A percentile compares a stretch with the other conserved stretches of the same genome.
These are phyloP conservation scores for Amylocarpus encephaloides DNA, from an alignment of 2,329 filamentous ascomycete genomes.

Conservation along the genomic window DNA sequence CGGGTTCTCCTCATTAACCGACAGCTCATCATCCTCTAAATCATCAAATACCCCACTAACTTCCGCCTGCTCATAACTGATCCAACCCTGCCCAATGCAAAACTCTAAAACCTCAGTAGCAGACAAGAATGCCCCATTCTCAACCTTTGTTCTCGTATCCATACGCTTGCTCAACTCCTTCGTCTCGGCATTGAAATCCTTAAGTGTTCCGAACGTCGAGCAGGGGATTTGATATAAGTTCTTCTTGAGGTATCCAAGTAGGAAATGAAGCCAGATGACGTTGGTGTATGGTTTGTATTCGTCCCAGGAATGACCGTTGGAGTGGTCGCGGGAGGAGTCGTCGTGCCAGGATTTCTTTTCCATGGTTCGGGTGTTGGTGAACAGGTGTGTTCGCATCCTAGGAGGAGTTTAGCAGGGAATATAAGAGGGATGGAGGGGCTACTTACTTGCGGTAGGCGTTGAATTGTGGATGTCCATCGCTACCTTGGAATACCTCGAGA, in stretches of 20 bases:
- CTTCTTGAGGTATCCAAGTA: constrained; percentile 46
- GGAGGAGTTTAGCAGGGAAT: constrained; percentile 44
- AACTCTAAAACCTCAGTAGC: constrained; percentile 21
- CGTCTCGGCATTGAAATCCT: constrained; percentile 43
- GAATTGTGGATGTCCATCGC: constrained; percentile 49
- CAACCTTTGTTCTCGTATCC: constrained; percentile 32
- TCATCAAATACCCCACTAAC: background rate
- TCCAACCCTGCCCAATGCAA: constrained; percentile 19
- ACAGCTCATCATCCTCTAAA: background rate
- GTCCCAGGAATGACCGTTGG: constrained; percentile 39
- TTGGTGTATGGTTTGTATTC: constrained; percentile 55
- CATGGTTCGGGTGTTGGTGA: constrained; percentile 12
- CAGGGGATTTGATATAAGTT: constrained; percentile 5
- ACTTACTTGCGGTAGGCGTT: constrained; percentile 57
- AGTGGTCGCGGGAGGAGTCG: background rate
- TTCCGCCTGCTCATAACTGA: constrained; percentile 15
- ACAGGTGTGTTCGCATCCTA: constrained; percentile 26
- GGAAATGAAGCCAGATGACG: constrained; percentile 58
- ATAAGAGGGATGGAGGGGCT: constrained; percentile 36
- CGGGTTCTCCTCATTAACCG: background rate
- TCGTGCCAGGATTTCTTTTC: constrained; percentile 14
- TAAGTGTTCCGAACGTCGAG: background rate
- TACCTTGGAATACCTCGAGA: constrained; percentile 53
- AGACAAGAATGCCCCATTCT: constrained; percentile 19
- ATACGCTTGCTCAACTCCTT: constrained; percentile 49